Conservation (phyloP, 2,329 filamentous ascomycete genomes). For the Cordyceps sp. region DNA sequence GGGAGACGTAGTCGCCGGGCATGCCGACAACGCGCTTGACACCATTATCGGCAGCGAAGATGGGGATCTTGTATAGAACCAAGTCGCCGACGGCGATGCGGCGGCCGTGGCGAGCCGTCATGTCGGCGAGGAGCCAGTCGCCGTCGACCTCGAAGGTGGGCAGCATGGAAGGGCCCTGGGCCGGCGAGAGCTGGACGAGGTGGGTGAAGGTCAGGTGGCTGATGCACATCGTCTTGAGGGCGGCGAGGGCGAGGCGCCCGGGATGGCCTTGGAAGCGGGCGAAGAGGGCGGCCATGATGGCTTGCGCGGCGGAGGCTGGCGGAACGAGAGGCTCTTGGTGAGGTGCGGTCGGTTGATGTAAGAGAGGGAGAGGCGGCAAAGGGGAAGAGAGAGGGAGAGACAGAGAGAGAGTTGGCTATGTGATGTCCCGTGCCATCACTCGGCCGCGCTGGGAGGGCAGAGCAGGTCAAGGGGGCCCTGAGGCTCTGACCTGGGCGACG, state of each 20-base stretch:
- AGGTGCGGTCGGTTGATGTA: too few relatives aligned
- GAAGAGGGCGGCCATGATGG: constrained; percentile 4
- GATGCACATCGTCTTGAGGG: constrained; percentile 22
- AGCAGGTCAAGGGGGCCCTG: too few relatives aligned
- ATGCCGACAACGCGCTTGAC: constrained; percentile 69
- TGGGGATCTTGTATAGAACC: constrained; percentile 62
- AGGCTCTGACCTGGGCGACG: too few relatives aligned
- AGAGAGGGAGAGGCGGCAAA: neutral
- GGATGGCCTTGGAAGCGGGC: constrained; percentile 22
- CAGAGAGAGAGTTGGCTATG: too few relatives aligned
- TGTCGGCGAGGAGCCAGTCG: constrained; percentile 54
- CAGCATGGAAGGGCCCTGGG: constrained; percentile 71
- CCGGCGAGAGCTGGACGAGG: constrained; percentile 39
- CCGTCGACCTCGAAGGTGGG: constrained; percentile 58
- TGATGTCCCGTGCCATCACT: too few relatives aligned
- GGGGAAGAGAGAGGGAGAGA: too few relatives aligned
- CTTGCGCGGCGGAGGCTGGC: neutral
- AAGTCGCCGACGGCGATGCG: constrained; percentile 61
- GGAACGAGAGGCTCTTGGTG: too few relatives aligned
- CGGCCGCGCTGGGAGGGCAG: too few relatives aligned
- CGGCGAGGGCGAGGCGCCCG: constrained; percentile 16
- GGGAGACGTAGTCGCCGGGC: constrained; percentile 59
- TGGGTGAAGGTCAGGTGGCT: constrained; percentile 35
- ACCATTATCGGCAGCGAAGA: constrained; percentile 40
- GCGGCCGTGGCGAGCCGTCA: constrained; percentile 51